Base-by-base conservation (phyloP, 257 asterid species). In the Penstemon davidsonii region DNA sequence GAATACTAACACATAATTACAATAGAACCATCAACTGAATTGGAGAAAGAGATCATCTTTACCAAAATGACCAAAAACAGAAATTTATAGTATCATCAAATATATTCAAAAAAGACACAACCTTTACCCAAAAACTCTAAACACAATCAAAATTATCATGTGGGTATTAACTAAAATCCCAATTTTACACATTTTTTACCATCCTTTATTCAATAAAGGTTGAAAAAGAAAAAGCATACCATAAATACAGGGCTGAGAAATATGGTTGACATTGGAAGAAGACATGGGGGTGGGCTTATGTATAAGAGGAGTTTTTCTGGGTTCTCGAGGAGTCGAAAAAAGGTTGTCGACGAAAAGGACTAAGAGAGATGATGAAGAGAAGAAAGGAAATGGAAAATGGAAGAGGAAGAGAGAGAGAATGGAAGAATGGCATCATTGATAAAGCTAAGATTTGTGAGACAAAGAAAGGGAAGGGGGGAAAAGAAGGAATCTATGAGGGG, bases 221-320 rank as follows among this genome's bases (percentile, higher is more conserved):
- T 49, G 54, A 46, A 55, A 19, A 2, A 4, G 56, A 2, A 4
- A 25, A 58, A 38, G 68, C 68, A 18, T 80, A 91, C 96, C 98
- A 80, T 86, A 87, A 78, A 89, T 86, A 70, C 91, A 88, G 46
- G 95, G 96, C 71, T 87, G 99, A 25, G 97, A 82, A 73, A 88
- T 80, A 53, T 86, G 96, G 76, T 87, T 85, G 83, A 75, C 76
- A 72, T 78, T 80, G 42, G 96, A 84, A 74, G 98, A 91, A 77
- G 98, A 76, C 97, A 88, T 88, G 77, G 75, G 59, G 73, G 68
- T 75, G 77, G 55, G 66, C 19, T 45, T 69, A 71, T 74, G 78
- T 87, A 79, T 72, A 83, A 73, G 58, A 73, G 84, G 69, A 68
- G 65, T 61, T 64, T 65, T 76, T 68, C 69, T 72, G 60, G 68